phyloP scores from a whole-genome alignment of 768 basidiomycete genomes.

The Tulasnella sp. region DNA sequence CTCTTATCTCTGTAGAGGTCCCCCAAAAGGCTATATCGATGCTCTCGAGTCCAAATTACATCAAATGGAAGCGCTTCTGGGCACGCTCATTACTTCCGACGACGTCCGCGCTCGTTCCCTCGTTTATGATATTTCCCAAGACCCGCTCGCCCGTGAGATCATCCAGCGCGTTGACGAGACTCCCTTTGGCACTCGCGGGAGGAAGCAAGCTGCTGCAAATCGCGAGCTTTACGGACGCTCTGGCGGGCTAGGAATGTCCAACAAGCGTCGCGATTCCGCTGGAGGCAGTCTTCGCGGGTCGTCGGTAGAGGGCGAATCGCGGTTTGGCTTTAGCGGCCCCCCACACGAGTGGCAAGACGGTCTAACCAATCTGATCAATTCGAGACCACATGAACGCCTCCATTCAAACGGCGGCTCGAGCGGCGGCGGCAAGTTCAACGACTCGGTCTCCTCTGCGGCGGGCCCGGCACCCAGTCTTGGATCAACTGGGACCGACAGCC shows the following conservation, averaged over 20 bases:
- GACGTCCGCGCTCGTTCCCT: slow-evolving; percentile 38
- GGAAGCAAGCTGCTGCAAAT: slow-evolving; percentile 33
- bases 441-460: slow-evolving; percentile 8
- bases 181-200: slow-evolving; percentile 67
- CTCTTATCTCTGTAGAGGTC: slow-evolving; percentile 42
- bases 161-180: slow-evolving; percentile 73
- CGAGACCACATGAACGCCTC: slow-evolving; percentile 1
- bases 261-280: background rate
- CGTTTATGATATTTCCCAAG: slow-evolving; percentile 47
- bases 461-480: background rate
- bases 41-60: slow-evolving; percentile 87
- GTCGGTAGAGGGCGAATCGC: slow-evolving; percentile 4
- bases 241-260: slow-evolving; percentile 12
- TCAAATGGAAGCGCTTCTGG: slow-evolving; percentile 83
- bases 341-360: slow-evolving; percentile 80
- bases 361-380: slow-evolving; percentile 36
- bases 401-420: background rate
- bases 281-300: background rate
- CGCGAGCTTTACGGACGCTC: slow-evolving; percentile 17
- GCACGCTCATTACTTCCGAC: slow-evolving; percentile 60
- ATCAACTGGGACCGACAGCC: background rate
- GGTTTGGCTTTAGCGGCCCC: slow-evolving; percentile 40
- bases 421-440: background rate
- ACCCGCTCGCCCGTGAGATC: slow-evolving; percentile 72
- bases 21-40: slow-evolving; percentile 92